phyloP scores from a whole-genome alignment of 805 yeast species.

The Candida palmyrensis region DNA sequence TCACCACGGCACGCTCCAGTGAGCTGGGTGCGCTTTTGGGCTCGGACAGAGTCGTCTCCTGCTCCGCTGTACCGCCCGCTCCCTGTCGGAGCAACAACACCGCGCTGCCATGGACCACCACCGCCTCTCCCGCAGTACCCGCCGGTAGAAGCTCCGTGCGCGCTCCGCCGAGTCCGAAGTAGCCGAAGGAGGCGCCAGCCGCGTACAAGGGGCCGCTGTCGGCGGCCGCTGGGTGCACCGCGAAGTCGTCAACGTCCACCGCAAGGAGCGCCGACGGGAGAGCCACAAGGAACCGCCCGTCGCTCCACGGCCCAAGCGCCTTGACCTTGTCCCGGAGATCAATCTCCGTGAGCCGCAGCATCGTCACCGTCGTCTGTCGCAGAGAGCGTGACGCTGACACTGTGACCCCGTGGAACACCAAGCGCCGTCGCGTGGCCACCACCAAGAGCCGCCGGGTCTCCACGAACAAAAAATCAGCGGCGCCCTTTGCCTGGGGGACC shows the following conservation, averaged over 20 bases:
- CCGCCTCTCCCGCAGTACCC: too few relatives aligned
- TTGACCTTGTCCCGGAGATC: conserved; percentile 26
- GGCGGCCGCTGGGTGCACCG: conserved; percentile 13
- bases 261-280: conserved; percentile 21
- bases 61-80: too few relatives aligned
- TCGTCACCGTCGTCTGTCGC: conserved; percentile 26
- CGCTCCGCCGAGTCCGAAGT: too few relatives aligned
- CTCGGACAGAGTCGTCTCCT: too few relatives aligned
- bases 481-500: conserved; percentile 20
- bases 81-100: too few relatives aligned
- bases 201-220: too few relatives aligned
- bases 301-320: conserved; percentile 11
- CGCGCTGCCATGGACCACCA: too few relatives aligned
- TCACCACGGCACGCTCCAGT: too few relatives aligned
- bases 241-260: conserved; percentile 18
- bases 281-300: conserved; percentile 16
- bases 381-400: too few relatives aligned
- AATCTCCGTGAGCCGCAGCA: conserved; percentile 19
- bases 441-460: conserved; percentile 19
- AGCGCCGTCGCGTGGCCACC: conserved; percentile 24
- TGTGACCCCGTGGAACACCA: conserved; percentile 19
- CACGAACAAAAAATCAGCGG: conserved; percentile 12
- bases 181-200: conserved; percentile 32
- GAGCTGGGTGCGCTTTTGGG: too few relatives aligned
- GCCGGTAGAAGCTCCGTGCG: too few relatives aligned